Evolutionary conservation across 345 rosid genomes (phyloP), one percentile per base, ranked within the genome.

Genomic region (Psidium guajava): DNA sequence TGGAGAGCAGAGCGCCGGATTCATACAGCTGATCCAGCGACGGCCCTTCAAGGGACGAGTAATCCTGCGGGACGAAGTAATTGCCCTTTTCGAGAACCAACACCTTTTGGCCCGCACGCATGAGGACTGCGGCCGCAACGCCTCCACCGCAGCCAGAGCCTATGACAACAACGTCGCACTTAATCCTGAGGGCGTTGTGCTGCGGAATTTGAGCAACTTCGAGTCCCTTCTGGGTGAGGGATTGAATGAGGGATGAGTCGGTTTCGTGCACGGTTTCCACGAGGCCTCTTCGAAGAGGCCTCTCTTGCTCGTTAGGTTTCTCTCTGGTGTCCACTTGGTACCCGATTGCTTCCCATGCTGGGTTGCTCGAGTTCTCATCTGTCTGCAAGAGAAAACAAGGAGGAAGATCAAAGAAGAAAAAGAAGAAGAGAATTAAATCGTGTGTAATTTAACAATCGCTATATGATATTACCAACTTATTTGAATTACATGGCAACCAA

Each of bases 81-180:
- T 86, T 86, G 50, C 87, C 87, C 74, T 86, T 86, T 44, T 86
- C 87, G 2, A 86, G 81, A 44, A 86, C 85, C 3, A 86, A 54
- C 59, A 86, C 87, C 40, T 86, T 86, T 47, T 51, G 81, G 54
- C 87, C 84, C 3, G 87, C 36, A 13, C 64, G 50, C 9, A 85
- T 82, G 4, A 86, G 84, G 36, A 86, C 82, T 0, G 87, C 87
- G 0, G 84, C 84, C 6, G 87, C 87, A 24, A 86, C 87, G 2
- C 87, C 84, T 32, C 84, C 87, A 0, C 87, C 84, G 12, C 87
- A 59, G 21, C 87, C 87, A 0, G 81, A 54, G 32, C 87, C 87
- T 4, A 85, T 47, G 25, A 85, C 24, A 1, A 85, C 77, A 1
- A 82, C 80, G 13, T 85, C 87, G 20, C 87, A 85, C 7, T 81